phyloP scores from a whole-genome alignment of 208 protist genomes.

The Trypanosoma brucei region DNA sequence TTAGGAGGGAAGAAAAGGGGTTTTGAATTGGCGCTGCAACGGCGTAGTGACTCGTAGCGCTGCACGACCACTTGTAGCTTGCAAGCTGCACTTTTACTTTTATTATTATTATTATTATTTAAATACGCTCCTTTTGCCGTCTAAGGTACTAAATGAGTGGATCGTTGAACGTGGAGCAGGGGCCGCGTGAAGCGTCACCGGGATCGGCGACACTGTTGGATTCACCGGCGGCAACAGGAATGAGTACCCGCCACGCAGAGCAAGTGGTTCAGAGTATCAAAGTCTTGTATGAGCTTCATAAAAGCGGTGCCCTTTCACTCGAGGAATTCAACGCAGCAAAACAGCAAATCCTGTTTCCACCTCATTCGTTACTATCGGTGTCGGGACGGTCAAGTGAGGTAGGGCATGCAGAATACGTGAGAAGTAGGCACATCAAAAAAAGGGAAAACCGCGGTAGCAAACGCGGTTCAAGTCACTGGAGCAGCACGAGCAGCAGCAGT shows the following conservation, averaged over 20 bases:
- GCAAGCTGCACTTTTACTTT: no score
- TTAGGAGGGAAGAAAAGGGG: no score
- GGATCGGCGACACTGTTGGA: not conserved
- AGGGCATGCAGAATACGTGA: not conserved
- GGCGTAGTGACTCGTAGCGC: no score
- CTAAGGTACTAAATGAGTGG: not conserved
- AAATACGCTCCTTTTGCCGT: no score
- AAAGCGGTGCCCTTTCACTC: constrained; percentile 50
- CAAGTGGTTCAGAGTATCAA: not conserved
- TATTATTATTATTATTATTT: no score
- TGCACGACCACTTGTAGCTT: no score
- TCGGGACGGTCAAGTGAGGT: not conserved
- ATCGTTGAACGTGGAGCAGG: not conserved
- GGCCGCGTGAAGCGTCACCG: not conserved
- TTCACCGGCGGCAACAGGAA: not conserved
- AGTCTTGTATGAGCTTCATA: constrained; percentile 23
- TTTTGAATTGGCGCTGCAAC: no score
- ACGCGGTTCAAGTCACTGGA: constrained; percentile 7
- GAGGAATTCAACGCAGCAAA: constrained; percentile 75
- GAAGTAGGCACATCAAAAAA: constrained; percentile 2
- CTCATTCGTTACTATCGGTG: not conserved
- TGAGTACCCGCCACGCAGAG: not conserved
- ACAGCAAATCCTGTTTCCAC: constrained; percentile 43
- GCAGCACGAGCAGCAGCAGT: constrained; percentile 31
- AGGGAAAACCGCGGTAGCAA: constrained; percentile 3